Conservation (phyloP, 2,329 filamentous ascomycete genomes). For the Coccinonectria pachysandricola region DNA sequence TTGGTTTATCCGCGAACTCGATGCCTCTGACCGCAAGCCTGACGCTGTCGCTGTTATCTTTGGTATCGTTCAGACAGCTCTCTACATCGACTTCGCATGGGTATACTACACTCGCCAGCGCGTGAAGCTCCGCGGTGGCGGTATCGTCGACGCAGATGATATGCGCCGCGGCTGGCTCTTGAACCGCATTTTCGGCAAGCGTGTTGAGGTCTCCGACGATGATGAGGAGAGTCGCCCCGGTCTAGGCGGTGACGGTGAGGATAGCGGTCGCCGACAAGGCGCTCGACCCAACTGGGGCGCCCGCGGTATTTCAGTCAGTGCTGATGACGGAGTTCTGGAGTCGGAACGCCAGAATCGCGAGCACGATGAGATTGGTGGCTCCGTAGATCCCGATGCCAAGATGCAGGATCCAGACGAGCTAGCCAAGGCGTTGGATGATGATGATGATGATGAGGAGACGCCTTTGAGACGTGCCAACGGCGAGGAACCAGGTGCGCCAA, state of each 20-base stretch:
- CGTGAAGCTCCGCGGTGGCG: slow-evolving; percentile 81
- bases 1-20: slow-evolving; percentile 65
- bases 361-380: slow-evolving; percentile 35
- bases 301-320: slow-evolving; percentile 55
- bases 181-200: slow-evolving; percentile 61
- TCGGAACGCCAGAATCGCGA: slow-evolving; percentile 36
- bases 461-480: slow-evolving; percentile 19
- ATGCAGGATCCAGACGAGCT: slow-evolving; percentile 59
- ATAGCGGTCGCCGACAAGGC: slow-evolving; percentile 18
- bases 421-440: slow-evolving; percentile 47
- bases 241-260: slow-evolving; percentile 26
- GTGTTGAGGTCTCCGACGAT: slow-evolving; percentile 39
- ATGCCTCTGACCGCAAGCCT: slow-evolving; percentile 46
- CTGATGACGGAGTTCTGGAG: slow-evolving; percentile 50
- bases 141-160: slow-evolving; percentile 84
- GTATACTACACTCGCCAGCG: slow-evolving; percentile 90
- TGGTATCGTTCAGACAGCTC: slow-evolving; percentile 76
- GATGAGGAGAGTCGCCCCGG: slow-evolving; percentile 51
- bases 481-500: slow-evolving; percentile 21
- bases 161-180: slow-evolving; percentile 78
- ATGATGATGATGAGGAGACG: slow-evolving; percentile 41
- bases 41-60: slow-evolving; percentile 73
- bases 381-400: slow-evolving; percentile 50
- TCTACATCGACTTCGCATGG: slow-evolving; percentile 93
- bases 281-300: slow-evolving; percentile 49